Percentiles rank a stretch among this genome's conserved stretches.
Evolutionary conservation across 768 basidiomycete genomes (phyloP).

Genomic region (Cantharellus cinnabarinus): DNA sequence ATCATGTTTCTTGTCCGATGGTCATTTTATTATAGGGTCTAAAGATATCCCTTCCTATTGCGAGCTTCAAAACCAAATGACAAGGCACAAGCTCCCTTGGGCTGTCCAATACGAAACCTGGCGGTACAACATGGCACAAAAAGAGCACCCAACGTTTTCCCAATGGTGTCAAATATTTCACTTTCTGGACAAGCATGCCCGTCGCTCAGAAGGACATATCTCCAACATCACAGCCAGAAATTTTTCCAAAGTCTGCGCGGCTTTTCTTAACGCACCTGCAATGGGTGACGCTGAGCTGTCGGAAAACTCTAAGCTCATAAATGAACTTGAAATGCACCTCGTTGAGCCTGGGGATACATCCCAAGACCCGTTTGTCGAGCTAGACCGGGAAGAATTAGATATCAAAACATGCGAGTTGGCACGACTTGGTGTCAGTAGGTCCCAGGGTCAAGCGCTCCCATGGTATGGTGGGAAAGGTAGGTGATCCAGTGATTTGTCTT

Average conservation of each 20-base stretch:
- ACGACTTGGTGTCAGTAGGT: not conserved
- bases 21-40: no score
- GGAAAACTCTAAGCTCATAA: not conserved
- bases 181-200: constrained; percentile 14
- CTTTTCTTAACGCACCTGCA: not conserved
- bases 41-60: not conserved
- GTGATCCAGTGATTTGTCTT: not conserved
- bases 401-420: not conserved
- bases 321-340: not conserved
- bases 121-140: not conserved
- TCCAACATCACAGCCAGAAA: not conserved
- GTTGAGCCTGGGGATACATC: not conserved
- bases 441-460: not conserved
- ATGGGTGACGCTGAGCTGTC: not conserved
- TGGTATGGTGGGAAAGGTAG: not conserved
- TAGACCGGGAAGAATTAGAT: not conserved
- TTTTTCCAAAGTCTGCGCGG: not conserved
- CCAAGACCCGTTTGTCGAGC: not conserved
- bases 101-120: not conserved
- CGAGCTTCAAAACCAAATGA: not conserved
- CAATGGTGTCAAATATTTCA: constrained; percentile 22
- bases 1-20: no score
- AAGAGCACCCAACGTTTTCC: not conserved
- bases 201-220: not conserved
- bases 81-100: not conserved